phyloP scores from a whole-genome alignment of 2,329 filamentous ascomycete species.

The Fusarium caatingaense region DNA sequence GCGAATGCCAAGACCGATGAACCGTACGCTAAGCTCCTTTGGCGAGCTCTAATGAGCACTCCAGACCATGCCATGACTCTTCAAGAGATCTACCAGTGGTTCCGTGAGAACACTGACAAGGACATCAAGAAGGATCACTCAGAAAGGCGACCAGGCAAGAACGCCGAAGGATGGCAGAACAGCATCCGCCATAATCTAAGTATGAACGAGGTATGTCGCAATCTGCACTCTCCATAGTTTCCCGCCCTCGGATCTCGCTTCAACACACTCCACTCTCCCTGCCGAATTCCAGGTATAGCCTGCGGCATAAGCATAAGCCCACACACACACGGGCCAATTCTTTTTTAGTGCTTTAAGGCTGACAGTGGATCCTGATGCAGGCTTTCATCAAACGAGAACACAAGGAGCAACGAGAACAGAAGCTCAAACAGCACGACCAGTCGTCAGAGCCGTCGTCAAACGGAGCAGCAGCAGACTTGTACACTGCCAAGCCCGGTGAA shows the following conservation, averaged over 20 bases:
- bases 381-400: constrained; percentile 57
- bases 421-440: not conserved
- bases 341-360: constrained; percentile 24
- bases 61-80: constrained; percentile 78
- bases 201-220: constrained; percentile 82
- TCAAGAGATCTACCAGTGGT: constrained; percentile 92
- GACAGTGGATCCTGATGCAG: constrained; percentile 43
- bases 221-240: constrained; percentile 24
- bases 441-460: constrained; percentile 43
- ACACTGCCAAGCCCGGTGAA: constrained; percentile 44
- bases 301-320: constrained; percentile 20
- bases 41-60: constrained; percentile 76
- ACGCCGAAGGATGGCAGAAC: constrained; percentile 86
- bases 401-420: constrained; percentile 16
- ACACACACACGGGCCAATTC: constrained; percentile 24
- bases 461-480: constrained; percentile 9
- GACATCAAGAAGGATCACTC: constrained; percentile 70
- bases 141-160: constrained; percentile 33
- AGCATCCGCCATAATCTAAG: constrained; percentile 95
- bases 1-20: constrained; percentile 57
- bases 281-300: constrained; percentile 12
- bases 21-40: constrained; percentile 87
- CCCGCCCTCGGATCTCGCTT: constrained; percentile 25
- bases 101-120: constrained; percentile 83
- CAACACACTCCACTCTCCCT: constrained; percentile 5